phyloP scores from a whole-genome alignment of 345 rosid genomes.

The Sapria himalayana region DNA sequence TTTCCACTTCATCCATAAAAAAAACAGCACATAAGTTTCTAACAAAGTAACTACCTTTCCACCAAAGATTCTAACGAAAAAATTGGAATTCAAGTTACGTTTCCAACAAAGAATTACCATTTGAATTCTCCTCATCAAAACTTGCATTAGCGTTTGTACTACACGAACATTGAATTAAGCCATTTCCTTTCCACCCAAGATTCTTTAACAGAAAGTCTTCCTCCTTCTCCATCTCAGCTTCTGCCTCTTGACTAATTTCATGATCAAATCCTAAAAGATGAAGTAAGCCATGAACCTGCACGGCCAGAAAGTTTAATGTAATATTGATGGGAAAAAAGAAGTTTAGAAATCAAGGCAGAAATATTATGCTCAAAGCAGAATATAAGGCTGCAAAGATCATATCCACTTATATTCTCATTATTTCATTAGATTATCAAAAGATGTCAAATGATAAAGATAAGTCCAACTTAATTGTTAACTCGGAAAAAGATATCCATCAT shows the following conservation, averaged over 20 bases:
- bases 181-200: conserved; percentile 94
- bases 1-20: no score
- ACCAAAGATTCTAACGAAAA: not conserved
- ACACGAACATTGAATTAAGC: conserved; percentile 69
- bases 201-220: conserved; percentile 53
- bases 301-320: no score
- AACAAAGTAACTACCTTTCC: no score
- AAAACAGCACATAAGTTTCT: conserved; percentile 3
- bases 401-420: no score
- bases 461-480: no score
- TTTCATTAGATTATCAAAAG: no score
- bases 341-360: no score
- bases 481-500: no score
- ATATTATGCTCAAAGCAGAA: no score
- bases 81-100: not conserved
- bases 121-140: conserved; percentile 21
- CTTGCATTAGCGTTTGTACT: conserved; percentile 20
- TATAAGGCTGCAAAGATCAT: no score
- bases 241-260: conserved; percentile 81
- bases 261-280: conserved; percentile 95
- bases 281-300: conserved; percentile 80
- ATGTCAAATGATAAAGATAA: no score
- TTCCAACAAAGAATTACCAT: conserved; percentile 26
- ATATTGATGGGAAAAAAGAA: no score
- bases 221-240: conserved; percentile 84